Base-by-base conservation (phyloP, 768 basidiomycete species). In the Lentinus brumalis region DNA sequence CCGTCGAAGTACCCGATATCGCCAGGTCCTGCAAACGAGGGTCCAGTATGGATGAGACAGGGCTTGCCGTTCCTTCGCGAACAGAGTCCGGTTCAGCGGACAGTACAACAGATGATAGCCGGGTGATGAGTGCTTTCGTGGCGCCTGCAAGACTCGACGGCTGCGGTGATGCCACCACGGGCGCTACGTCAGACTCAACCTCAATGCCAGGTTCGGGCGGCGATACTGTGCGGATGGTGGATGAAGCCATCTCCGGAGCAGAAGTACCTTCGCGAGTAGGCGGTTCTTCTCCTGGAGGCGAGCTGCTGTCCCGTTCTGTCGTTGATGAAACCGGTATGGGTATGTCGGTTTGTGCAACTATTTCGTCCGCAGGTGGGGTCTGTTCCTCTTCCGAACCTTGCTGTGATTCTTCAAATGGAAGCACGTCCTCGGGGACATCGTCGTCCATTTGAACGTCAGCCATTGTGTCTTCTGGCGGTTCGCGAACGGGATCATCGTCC, bases 61-160 rank as follows among this genome's bases (percentile, higher is more conserved):
- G 62, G n/a, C 57, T 63, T 18, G 47, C 62, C 3, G 62, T 63
- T 5, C 39, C 53, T 0, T 49, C 41, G 2, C 57, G 53, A 2
- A 39, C 4, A 2, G 46, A 9, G 29, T 49, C 8, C 31, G n/a
- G 29, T 5, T 1, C 40, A n/a, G 1, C 31, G 32, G 12, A 26
- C 12, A 52, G n/a, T 2, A 26, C 12, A 14, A 35, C 14, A 18
- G 50, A 41, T 1, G 46, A 29, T 3, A 35, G 15, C 21, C 46
- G 46, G 14, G 9, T 26, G 5, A 26, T 26, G 12, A 26, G 21
- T 12, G 29, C 21, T 7, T 21, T 45, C 16, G n/a, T 45, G 7
- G 16, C 44, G n/a, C 44, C 21, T n/a, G 21, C 29, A 4, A 49
- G 18, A 49, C 18, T 49, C 26, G 29, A 49, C 26, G 46, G 46